Evolutionary conservation across 208 protist genomes (phyloP).

Genomic region (Leishmania major): DNA sequence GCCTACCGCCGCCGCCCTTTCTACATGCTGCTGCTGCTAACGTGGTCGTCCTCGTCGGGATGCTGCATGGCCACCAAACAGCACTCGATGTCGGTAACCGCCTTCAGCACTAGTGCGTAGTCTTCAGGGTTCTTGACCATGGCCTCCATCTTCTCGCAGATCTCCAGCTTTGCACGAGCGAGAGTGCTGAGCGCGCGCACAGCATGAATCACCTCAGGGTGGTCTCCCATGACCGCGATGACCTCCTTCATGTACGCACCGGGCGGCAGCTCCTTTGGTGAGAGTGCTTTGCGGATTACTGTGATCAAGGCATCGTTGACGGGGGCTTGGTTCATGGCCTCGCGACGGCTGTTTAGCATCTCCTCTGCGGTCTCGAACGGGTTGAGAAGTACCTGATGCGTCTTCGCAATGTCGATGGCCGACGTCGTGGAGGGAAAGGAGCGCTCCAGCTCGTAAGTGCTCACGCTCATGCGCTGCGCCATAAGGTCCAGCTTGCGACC

Average conservation of each 20-base stretch:
- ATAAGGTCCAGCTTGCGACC: conserved; percentile 56
- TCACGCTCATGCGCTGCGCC: conserved; percentile 70
- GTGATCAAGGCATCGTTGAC: conserved; percentile 64
- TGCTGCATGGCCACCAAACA: conserved; percentile 67
- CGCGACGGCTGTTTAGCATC: conserved; percentile 58
- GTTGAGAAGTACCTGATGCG: conserved; percentile 57
- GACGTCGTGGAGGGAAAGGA: conserved; percentile 84
- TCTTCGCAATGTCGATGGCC: conserved; percentile 69
- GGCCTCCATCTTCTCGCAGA: conserved; percentile 60
- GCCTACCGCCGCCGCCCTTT: not conserved
- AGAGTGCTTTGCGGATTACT: conserved; percentile 61
- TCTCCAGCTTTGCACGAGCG: conserved; percentile 50
- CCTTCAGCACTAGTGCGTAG: conserved; percentile 89
- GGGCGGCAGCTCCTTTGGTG: conserved; percentile 64
- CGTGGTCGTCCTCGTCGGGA: conserved; percentile 28
- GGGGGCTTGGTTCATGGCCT: conserved; percentile 46
- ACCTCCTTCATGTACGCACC: conserved; percentile 87
- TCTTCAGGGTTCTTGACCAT: conserved; percentile 65
- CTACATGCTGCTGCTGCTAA: conserved; percentile 7
- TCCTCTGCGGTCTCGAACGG: conserved; percentile 73
- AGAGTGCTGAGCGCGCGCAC: conserved; percentile 49
- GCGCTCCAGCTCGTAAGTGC: conserved; percentile 74
- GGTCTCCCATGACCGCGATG: conserved; percentile 61
- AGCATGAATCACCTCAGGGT: conserved; percentile 56
- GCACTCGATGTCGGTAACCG: conserved; percentile 87